Conservation (phyloP, 2,329 filamentous ascomycete species). For the Trichoderma cornu-damae region DNA sequence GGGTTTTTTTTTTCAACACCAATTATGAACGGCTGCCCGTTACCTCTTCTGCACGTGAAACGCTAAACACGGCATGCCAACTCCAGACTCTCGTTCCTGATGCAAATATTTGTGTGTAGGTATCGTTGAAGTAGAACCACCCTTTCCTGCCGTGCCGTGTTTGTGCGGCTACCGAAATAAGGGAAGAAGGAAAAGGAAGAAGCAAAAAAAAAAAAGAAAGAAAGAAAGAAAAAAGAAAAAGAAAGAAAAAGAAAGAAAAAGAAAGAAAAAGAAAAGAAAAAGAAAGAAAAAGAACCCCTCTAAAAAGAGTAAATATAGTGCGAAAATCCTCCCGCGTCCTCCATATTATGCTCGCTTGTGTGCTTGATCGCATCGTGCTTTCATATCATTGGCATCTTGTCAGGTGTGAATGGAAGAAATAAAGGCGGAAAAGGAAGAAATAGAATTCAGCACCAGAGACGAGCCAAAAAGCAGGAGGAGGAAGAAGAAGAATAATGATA, state of each 20-base stretch:
- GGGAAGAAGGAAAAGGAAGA: not conserved
- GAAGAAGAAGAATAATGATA: no score
- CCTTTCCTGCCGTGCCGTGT: not conserved
- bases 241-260: not conserved
- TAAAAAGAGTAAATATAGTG: not conserved
- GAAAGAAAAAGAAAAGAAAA: not conserved
- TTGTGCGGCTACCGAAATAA: not conserved
- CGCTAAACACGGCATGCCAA: conserved; percentile 5
- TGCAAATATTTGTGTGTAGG: conserved; percentile 15
- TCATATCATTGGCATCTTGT: not conserved
- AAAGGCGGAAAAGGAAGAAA: not conserved
- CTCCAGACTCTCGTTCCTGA: conserved; percentile 9
- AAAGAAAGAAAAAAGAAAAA: not conserved
- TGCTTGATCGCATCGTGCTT: not conserved
- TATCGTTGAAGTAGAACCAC: conserved; percentile 11
- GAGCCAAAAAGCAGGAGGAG: not conserved
- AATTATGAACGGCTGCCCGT: not conserved
- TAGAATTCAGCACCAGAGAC: not conserved
- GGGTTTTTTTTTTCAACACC: not conserved
- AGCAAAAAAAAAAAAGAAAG: not conserved
- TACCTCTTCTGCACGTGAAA: not conserved
- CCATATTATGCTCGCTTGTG: not conserved
- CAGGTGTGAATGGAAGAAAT: not conserved
- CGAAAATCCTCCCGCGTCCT: not conserved
- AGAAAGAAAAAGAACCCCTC: not conserved